A percentile compares a stretch with the other conserved stretches of the same genome.
Conservation (phyloP, 2,329 filamentous ascomycete species). For the Pseudogymnoascus sp. region DNA sequence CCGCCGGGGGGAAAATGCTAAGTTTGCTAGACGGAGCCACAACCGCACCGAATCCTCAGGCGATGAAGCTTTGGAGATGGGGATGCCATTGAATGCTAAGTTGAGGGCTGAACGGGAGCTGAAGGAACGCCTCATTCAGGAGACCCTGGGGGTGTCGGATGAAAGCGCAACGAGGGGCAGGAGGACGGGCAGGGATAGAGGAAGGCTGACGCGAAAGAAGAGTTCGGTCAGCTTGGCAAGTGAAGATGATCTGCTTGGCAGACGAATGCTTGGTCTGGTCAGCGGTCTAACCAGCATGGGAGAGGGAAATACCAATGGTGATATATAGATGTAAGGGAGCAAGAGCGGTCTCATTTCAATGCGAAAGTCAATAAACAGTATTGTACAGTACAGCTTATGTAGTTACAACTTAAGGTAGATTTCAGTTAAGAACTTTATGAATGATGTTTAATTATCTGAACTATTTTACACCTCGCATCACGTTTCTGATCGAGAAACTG, state of each 20-base stretch:
- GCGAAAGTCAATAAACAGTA: background rate
- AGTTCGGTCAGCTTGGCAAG: constrained; percentile 46
- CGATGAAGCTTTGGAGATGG: constrained; percentile 84
- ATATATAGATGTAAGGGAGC: background rate
- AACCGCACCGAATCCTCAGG: constrained; percentile 34
- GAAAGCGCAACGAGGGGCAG: constrained; percentile 25
- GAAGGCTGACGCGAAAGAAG: constrained; percentile 29
- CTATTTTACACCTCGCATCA: background rate
- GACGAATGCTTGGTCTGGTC: constrained; percentile 47
- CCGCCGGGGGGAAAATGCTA: constrained; percentile 12
- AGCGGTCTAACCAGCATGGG: constrained; percentile 40
- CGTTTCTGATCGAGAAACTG: background rate
- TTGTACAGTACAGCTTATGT: background rate
- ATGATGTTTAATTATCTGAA: background rate
- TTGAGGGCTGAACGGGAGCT: constrained; percentile 36
- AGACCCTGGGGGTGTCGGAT: constrained; percentile 15
- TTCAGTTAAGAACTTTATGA: background rate
- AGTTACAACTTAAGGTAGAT: background rate
- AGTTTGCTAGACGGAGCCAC: constrained; percentile 12
- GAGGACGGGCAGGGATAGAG: constrained; percentile 13
- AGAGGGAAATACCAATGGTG: constrained; percentile 13
- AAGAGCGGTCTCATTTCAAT: background rate
- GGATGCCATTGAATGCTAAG: constrained; percentile 39
- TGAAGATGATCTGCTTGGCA: constrained; percentile 46
- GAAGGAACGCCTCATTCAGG: constrained; percentile 24